Percentiles rank a stretch among this genome's conserved stretches.
Evolutionary conservation across 2,329 filamentous ascomycete genomes (phyloP).

Genomic region (Stenocarpella maydis): DNA sequence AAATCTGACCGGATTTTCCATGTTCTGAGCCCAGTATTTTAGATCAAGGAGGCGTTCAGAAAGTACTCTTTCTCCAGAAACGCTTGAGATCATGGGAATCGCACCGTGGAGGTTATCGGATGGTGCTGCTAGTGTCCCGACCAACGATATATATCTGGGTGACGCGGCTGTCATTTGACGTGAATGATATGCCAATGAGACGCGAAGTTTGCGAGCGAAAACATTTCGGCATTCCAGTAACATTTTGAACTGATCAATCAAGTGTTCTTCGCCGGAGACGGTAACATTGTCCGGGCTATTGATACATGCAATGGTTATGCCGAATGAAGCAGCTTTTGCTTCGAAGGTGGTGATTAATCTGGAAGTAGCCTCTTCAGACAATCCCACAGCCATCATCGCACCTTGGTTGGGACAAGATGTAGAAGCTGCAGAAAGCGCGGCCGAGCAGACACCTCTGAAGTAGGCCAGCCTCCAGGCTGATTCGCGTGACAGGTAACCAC

Average conservation of each 20-base stretch:
- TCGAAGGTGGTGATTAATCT: not conserved
- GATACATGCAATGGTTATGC: conserved; percentile 1
- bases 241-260: not conserved
- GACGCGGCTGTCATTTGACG: not conserved
- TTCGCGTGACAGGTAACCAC: not conserved
- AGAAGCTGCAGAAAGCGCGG: no score
- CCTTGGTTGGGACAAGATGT: no score
- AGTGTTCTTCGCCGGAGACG: not conserved
- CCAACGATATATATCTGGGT: not conserved
- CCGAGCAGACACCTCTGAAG: not conserved
- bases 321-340: not conserved
- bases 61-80: not conserved
- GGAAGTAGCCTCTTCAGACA: not conserved
- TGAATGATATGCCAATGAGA: not conserved
- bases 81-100: not conserved
- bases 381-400: not conserved
- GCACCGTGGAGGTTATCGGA: no score
- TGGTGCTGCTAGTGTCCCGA: not conserved
- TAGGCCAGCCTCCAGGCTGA: not conserved
- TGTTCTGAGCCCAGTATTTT: not conserved
- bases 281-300: conserved; percentile 14
- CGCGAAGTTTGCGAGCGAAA: not conserved
- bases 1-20: not conserved
- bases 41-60: not conserved
- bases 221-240: not conserved